These are phyloP conservation scores for Aspergillus vadensis DNA, from an alignment of 2,329 filamentous ascomycete species.

Conservation along the genomic window DNA sequence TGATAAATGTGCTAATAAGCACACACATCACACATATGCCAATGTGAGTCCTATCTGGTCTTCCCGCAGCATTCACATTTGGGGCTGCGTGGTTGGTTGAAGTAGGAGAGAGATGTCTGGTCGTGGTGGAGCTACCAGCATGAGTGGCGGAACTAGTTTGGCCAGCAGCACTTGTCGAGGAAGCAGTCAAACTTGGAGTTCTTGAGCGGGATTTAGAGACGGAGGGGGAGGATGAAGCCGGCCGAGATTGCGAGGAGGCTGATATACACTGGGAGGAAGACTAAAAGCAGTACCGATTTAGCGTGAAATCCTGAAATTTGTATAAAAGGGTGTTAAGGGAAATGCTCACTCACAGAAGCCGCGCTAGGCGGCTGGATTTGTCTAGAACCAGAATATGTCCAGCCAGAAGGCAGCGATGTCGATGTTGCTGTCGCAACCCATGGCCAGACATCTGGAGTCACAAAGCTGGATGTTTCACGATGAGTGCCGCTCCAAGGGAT, in stretches of 20 bases:
- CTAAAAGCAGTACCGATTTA: conserved; percentile 29
- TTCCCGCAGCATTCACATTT: conserved; percentile 21
- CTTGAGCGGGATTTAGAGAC: conserved; percentile 42
- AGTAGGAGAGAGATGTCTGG: conserved; percentile 2
- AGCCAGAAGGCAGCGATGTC: conserved; percentile 70
- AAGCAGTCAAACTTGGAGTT: conserved; percentile 13
- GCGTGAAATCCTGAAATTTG: conserved; percentile 17
- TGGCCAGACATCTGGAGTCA: conserved; percentile 65
- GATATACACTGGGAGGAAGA: conserved; percentile 57
- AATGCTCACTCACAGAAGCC: conserved; percentile 65
- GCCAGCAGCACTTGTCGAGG: not conserved
- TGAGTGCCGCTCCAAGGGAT: conserved; percentile 65
- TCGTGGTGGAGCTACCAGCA: not conserved
- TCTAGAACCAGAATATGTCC: conserved; percentile 75
- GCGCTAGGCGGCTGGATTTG: conserved; percentile 75
- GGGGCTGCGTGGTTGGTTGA: conserved; percentile 20
- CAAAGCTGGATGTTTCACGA: conserved; percentile 48
- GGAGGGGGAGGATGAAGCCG: conserved; percentile 50
- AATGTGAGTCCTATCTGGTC: conserved; percentile 15
- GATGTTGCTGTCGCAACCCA: conserved; percentile 60
- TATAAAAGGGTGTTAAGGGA: conserved; percentile 25
- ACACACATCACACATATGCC: conserved; percentile 25
- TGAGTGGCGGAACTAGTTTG: conserved; percentile 11
- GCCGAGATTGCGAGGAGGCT: conserved; percentile 48
- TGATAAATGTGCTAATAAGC: conserved; percentile 21